phyloP scores from a whole-genome alignment of 1,284 basidiomycete species.

The Meira miltonrushii region DNA sequence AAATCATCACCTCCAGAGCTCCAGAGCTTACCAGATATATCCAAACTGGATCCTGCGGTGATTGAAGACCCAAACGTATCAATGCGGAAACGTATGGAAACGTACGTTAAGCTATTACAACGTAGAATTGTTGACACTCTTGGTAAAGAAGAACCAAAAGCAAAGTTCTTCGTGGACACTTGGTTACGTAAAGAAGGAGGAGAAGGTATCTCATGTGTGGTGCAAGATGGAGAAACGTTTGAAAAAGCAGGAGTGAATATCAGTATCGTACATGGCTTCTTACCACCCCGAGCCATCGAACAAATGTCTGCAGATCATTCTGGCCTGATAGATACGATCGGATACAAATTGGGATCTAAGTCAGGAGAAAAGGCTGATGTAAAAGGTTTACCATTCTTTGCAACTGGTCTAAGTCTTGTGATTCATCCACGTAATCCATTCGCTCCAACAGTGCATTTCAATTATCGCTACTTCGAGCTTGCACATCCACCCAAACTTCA shows the following conservation, averaged over 20 bases:
- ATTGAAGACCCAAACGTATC: constrained; percentile 32
- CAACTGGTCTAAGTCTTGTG: constrained; percentile 83
- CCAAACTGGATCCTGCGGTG: constrained; percentile 31
- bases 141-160: constrained; percentile 66
- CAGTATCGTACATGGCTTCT: constrained; percentile 79
- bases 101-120: constrained; percentile 75
- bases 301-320: constrained; percentile 92
- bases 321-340: constrained; percentile 53
- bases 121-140: constrained; percentile 73
- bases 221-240: constrained; percentile 68
- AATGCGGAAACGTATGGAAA: constrained; percentile 67
- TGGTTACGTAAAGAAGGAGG: constrained; percentile 83
- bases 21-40: constrained; percentile 29
- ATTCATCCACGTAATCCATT: constrained; percentile 85
- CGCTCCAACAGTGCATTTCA: constrained; percentile 77
- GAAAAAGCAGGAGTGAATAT: constrained; percentile 98
- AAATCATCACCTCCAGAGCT: background rate
- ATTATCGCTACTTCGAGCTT: constrained; percentile 92
- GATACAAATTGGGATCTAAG: constrained; percentile 32
- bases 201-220: constrained; percentile 79
- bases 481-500: constrained; percentile 46
- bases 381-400: constrained; percentile 79
- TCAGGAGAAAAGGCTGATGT: constrained; percentile 63
- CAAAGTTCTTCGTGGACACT: constrained; percentile 74
- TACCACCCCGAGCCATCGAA: constrained; percentile 80